phyloP scores from a whole-genome alignment of 768 basidiomycete species.

The Pleurotus eryngii region DNA sequence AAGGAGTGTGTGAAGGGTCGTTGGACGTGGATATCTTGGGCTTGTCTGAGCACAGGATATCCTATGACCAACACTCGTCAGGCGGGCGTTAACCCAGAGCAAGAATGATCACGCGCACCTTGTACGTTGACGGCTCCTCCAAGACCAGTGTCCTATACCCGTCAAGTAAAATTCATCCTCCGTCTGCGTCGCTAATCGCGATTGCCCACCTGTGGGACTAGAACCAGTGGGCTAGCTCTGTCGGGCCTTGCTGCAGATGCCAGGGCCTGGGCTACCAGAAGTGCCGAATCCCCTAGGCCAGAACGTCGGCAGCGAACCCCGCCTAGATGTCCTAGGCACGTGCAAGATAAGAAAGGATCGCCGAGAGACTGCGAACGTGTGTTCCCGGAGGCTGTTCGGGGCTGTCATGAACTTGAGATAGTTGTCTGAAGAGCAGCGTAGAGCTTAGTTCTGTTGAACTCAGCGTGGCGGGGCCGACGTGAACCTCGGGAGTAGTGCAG shows the following conservation, averaged over 20 bases:
- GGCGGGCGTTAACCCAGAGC: too few species aligned
- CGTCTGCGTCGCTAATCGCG: constrained; percentile 8
- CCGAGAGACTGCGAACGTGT: constrained; percentile 59
- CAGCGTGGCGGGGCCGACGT: too few species aligned
- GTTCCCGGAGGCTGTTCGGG: constrained; percentile 76
- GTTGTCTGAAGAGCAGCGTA: constrained; percentile 68
- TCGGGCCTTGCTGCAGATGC: constrained; percentile 44
- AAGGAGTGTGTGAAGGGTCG: constrained; percentile 58
- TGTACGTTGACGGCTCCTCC: constrained; percentile 75
- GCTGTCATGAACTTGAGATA: constrained; percentile 84
- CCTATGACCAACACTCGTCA: not conserved
- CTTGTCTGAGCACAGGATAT: not conserved
- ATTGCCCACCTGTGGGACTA: constrained; percentile 7
- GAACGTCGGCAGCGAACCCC: constrained; percentile 45
- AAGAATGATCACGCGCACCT: too few species aligned
- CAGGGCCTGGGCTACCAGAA: constrained; percentile 57
- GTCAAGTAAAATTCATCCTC: constrained; percentile 76
- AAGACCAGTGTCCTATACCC: constrained; percentile 87
- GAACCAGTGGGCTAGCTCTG: constrained; percentile 19
- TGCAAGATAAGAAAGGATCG: constrained; percentile 37
- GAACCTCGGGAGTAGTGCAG: too few species aligned
- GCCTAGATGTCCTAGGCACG: constrained; percentile 63
- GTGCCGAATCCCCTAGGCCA: constrained; percentile 39
- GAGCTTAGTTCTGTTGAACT: too few species aligned
- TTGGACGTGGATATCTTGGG: constrained; percentile 36